phyloP scores from a whole-genome alignment of 148 eudicot species.

The Spergularia marina region DNA sequence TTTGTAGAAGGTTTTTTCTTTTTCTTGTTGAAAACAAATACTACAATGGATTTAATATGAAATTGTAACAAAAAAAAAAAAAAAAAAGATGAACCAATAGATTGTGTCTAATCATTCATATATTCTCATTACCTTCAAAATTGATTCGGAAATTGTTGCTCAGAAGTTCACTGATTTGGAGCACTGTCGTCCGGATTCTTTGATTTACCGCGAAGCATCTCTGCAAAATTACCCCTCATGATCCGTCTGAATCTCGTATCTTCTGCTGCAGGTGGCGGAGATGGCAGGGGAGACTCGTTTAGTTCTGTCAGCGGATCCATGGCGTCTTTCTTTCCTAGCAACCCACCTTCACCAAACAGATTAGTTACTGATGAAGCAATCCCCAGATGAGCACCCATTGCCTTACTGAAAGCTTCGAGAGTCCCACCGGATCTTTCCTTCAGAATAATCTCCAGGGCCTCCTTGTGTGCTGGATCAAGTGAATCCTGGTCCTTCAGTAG shows the following conservation, averaged over 20 bases:
- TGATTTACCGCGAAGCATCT: constrained; percentile 74
- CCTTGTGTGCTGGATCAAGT: constrained; percentile 97
- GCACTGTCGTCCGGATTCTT: constrained; percentile 46
- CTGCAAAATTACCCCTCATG: constrained; percentile 85
- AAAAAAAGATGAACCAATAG: no score
- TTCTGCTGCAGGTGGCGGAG: constrained; percentile 45
- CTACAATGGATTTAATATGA: no score
- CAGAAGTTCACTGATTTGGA: constrained; percentile 29
- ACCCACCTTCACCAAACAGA: constrained; percentile 75
- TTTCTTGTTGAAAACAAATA: not conserved
- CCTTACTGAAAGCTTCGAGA: constrained; percentile 80
- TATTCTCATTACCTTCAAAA: not conserved
- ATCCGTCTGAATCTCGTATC: constrained; percentile 87
- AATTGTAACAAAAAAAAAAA: no score
- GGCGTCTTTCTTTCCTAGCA: constrained; percentile 71
- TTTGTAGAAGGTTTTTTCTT: not conserved
- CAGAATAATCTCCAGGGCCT: constrained; percentile 80
- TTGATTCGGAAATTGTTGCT: not conserved
- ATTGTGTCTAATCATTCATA: no score
- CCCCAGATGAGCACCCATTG: constrained; percentile 93
- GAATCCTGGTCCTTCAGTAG: constrained; percentile 82
- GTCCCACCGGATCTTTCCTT: constrained; percentile 94
- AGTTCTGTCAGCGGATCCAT: constrained; percentile 38
- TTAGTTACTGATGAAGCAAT: constrained; percentile 74
- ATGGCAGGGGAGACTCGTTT: constrained; percentile 42